Base-by-base conservation (phyloP, 1,139 yeast species). In the Taphrina sp. region DNA sequence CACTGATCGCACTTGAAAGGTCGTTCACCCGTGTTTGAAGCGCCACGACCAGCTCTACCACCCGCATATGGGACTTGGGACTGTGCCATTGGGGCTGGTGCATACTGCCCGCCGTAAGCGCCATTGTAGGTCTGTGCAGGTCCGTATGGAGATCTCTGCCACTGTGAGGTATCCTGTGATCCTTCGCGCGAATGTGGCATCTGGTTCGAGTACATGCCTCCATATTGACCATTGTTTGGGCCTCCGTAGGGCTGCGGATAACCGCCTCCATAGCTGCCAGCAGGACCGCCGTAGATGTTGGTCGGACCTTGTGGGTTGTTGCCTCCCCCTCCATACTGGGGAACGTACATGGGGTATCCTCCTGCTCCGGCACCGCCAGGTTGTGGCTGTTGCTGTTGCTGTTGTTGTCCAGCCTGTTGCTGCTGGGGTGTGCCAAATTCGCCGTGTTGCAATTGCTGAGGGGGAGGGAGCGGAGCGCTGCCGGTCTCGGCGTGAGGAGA, bases 1-100 rank as follows among this genome's bases (percentile, higher is more conserved):
- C 63, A 61, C 45, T 58, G 60, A 37, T 61, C 63, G 49, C 63
- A 61, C 39, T 54, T 56, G 49, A 60, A 61, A 20, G 63, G 63
- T 12, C 63, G 59, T 31, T 58, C 52, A 16, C 54, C 54, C 8
- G 39, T 39, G 23, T 38, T 33, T n/a, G 45, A 34, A 24, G 41
- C 41, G 8, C 43, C 56, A 14, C 29, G 49, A n/a, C 47, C 36
- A 10, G 49, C 47, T 14, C 38, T 16, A 8, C 39, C 41, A 2
- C 33, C 35, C 7, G 31, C 45, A 22, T 33, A 42, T 17, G 37
- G 22, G 35, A 29, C 22, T 28, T 38, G 38, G 22, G 19, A 14
- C 19, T 17, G 17, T 1, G 45, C 31, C 55, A 33, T 51, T 17
- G 41, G 20, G 34, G 54, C 45, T 10, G 37, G 33, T 12, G 38